Conservation (phyloP, 2,329 filamentous ascomycete genomes). For the Monilinia fructicola region DNA sequence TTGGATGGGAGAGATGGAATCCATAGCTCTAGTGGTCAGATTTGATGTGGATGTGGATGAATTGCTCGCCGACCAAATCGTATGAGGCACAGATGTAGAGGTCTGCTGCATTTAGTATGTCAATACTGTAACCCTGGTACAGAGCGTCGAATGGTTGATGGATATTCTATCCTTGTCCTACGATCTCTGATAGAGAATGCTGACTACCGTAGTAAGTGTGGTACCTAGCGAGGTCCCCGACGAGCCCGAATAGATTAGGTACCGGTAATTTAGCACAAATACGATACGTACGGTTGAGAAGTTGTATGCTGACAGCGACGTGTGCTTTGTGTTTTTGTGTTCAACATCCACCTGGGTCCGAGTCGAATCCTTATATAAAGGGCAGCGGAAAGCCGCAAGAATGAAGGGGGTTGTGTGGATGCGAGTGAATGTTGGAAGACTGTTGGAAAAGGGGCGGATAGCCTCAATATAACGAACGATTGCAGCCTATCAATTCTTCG, state of each 20-base stretch:
- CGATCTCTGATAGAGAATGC: constrained; percentile 5
- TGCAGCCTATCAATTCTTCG: not conserved
- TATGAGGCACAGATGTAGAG: constrained; percentile 25
- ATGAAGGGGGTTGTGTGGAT: not conserved
- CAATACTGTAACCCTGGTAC: constrained; percentile 17
- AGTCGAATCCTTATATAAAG: constrained; percentile 16
- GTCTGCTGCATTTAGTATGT: constrained; percentile 21
- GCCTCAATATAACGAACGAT: constrained; percentile 18
- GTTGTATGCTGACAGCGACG: constrained; percentile 15
- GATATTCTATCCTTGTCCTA: constrained; percentile 18
- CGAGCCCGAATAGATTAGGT: constrained; percentile 18
- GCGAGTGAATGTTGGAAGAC: not conserved
- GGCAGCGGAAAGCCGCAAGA: not conserved
- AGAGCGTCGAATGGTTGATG: constrained; percentile 19
- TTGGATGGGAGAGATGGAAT: constrained; percentile 20
- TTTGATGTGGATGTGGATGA: constrained; percentile 24
- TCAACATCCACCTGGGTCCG: not conserved
- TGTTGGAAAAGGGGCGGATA: constrained; percentile 8
- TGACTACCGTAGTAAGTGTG: constrained; percentile 21
- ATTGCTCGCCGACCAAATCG: constrained; percentile 34
- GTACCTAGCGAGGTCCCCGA: constrained; percentile 24
- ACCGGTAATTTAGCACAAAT: constrained; percentile 3
- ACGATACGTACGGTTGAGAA: not conserved
- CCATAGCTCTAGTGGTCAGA: constrained; percentile 25
- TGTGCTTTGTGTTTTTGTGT: not conserved